Evolutionary conservation across 495 filamentous ascomycete species (phyloP), one percentile per base, ranked within the genome.

Genomic region (Beverwykella pulmonaria): DNA sequence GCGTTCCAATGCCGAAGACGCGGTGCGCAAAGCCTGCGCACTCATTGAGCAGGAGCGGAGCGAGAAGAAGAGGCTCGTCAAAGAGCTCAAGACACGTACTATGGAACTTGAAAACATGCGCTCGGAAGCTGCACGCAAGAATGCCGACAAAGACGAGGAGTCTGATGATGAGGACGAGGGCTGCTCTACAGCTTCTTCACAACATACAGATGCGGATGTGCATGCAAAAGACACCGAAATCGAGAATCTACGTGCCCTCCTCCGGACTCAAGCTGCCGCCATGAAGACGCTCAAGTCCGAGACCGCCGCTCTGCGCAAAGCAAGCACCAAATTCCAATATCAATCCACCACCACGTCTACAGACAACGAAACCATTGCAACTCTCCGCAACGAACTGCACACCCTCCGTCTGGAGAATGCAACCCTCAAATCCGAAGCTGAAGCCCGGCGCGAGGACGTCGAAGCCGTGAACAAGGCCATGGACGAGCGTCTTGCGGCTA

Each of bases 391-490:
- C 22, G 63, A 71, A 22, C 26, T 61, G 2, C 29, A 26, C 12
- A 20, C 34, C 5, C 56, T 70, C 9, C 56, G 53, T 7, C 9
- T 25, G 30, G 50, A 57, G 7, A 63, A 56, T 25, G 1, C 23
- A 8, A 29, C 20, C 10, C 46, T 68, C 2, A 44, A 53, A 44
- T 17, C 53, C 3, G 36, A 62, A 32, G 46, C 44, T 19, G 68
- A 62, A 34, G 49, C 59, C 14, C 39, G 26, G 8, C 44, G 32
- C 39, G 29, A 53, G 10, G 67, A 73, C 22, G 50, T 61, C 14
- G 63, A 67, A 44, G 63, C 62, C 19, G 32, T 68, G 2, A 73
- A 73, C 36, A 60, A 60, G n/a, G 60, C 46, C 0, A 56, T 71
- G 54, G 68, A 73, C 34, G 60, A 63, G 48, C 36, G 68, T 17